A percentile compares a stretch with the other conserved stretches of the same genome.
Evolutionary conservation across 192 early-diverging fungal genomes (phyloP).

Genomic region (Linnemannia schmuckeri): DNA sequence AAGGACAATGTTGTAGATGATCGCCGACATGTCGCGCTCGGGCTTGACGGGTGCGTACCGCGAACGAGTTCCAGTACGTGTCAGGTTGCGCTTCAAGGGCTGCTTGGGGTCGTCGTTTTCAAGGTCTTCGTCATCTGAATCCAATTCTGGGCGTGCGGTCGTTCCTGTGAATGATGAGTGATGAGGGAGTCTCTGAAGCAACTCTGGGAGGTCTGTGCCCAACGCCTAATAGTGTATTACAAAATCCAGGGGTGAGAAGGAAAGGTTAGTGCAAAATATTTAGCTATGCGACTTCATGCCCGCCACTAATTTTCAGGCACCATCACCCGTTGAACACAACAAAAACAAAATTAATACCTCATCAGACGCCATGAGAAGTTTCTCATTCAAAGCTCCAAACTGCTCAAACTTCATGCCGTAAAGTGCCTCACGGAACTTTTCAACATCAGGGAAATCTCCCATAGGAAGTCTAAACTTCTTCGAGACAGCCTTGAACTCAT

Average conservation of each 20-base stretch:
- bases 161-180: constrained; percentile 49
- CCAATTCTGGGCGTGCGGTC: constrained; percentile 52
- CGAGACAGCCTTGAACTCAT: constrained; percentile 78
- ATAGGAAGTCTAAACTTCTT: constrained; percentile 73
- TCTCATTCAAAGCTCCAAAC: constrained; percentile 62
- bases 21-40: constrained; percentile 33
- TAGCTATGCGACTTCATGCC: background rate
- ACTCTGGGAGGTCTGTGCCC: constrained; percentile 59
- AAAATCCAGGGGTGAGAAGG: background rate
- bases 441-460: constrained; percentile 64
- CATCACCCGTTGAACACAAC: background rate
- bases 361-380: constrained; percentile 57
- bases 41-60: constrained; percentile 50
- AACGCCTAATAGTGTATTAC: constrained; percentile 39
- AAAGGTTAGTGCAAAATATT: background rate
- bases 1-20: constrained; percentile 42
- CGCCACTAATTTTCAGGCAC: constrained; percentile 1
- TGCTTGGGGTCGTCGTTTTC: constrained; percentile 14
- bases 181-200: constrained; percentile 58
- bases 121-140: constrained; percentile 37
- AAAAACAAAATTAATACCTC: constrained; percentile 38
- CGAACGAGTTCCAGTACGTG: constrained; percentile 32
- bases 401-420: constrained; percentile 63
- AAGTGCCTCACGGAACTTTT: constrained; percentile 56
- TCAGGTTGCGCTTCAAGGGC: constrained; percentile 8